Conservation (phyloP, 31 red algal genomes). For the Porphyra umbilicalis region DNA sequence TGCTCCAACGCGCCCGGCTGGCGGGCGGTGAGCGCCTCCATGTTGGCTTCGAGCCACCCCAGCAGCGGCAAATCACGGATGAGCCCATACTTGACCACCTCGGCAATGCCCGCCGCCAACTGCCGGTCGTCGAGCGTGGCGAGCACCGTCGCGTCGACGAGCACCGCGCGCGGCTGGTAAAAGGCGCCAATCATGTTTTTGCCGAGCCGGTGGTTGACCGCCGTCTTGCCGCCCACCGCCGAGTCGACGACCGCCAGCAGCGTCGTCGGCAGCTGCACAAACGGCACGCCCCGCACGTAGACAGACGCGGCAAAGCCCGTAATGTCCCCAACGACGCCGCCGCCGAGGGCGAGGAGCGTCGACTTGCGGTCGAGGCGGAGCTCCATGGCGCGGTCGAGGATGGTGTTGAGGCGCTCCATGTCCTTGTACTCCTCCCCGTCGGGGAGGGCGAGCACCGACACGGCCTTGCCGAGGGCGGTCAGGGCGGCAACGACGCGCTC, state of each 20-base stretch:
- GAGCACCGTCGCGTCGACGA: slow-evolving; percentile 65
- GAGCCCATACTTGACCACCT: slow-evolving; percentile 94
- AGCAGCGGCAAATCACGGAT: slow-evolving; percentile 83
- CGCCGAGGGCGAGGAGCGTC: slow-evolving; percentile 75
- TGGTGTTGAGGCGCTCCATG: slow-evolving; percentile 22
- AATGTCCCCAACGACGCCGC: slow-evolving; percentile 94
- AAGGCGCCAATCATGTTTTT: slow-evolving; percentile 98
- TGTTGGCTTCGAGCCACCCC: slow-evolving; percentile 69
- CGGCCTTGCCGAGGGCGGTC: slow-evolving; percentile 16
- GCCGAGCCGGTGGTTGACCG: slow-evolving; percentile 68
- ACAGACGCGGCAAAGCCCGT: slow-evolving; percentile 86
- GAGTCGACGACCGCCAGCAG: slow-evolving; percentile 91
- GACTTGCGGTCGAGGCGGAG: slow-evolving; percentile 64
- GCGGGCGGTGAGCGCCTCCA: slow-evolving; percentile 36
- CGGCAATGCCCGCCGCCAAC: slow-evolving; percentile 69
- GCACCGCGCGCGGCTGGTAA: slow-evolving; percentile 81
- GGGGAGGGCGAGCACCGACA: slow-evolving; percentile 47
- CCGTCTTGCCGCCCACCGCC: slow-evolving; percentile 94
- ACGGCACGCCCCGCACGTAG: slow-evolving; percentile 81
- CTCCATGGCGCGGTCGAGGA: slow-evolving; percentile 75
- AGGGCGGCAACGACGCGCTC: slow-evolving; percentile 25
- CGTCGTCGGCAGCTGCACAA: slow-evolving; percentile 94
- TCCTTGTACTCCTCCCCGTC: slow-evolving; percentile 87
- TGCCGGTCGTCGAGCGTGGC: slow-evolving; percentile 73
- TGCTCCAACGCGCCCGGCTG: slow-evolving; percentile 53